Base-by-base conservation (phyloP, 257 asterid genomes). In the Ajuga chamaepitys region DNA sequence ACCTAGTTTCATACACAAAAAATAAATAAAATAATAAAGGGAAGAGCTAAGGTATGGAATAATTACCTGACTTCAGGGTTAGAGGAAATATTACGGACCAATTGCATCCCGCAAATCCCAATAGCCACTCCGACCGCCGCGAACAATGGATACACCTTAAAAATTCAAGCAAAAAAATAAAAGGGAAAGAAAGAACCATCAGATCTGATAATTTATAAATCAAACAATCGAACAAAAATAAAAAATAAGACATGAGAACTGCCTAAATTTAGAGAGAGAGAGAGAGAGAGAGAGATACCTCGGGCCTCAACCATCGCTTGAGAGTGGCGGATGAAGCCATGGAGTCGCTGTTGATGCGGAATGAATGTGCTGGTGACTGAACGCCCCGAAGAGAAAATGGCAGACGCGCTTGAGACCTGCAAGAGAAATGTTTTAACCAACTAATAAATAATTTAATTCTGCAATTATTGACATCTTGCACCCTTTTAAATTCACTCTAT, bases 21-120 rank as follows among this genome's bases (percentile, higher is more conserved):
- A 28, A 6, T 54, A 12, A 11, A 11, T 4, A 3, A 26, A 26
- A 13, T 26, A 4, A 44, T 14, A 16, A 18, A 14, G 4, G 45
- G 28, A 35, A 10, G 8, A 47, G 57, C 20, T 8, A 46, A 37
- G 7, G 42, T 37, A 10, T 3, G 44, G 35, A 48, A 1, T 66
- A 1, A 16, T 12, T 82, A 87, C 95, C 95, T 78, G 82, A 87
- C 95, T 87, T 87, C 89, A 44, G 95, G 92, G 17, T 87, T 87
- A 38, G 24, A 70, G 50, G 75, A 44, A 37, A 87, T 85, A 68
- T 85, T 87, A 41, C 92, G 88, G 61, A 87, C 64, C 86, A 85
- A 73, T 37, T 86, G 91, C 85, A 82, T 78, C 10, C 88, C 88
- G 55, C 91, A 86, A 48, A 84, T 82, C 34, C 88, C 95, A 21